Base-by-base conservation (phyloP, 805 yeast genomes). In the Cyberlindnera suaveolens region DNA sequence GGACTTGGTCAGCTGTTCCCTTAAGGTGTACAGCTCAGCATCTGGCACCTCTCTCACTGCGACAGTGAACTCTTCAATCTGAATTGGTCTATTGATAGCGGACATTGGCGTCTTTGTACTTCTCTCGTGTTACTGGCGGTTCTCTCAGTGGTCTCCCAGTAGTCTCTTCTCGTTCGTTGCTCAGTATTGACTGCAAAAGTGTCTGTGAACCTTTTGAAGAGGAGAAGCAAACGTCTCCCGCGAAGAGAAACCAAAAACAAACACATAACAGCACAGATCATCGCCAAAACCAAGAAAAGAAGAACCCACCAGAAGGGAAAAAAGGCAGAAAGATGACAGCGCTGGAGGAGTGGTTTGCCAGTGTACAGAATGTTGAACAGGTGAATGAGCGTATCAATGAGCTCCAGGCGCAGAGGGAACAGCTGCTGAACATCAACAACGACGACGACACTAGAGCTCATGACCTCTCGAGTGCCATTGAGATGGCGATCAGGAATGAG, bases 11-110 rank as follows among this genome's bases (percentile, higher is more conserved):
- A 75, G 52, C 44, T 65, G 67, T 14, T 44, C 37, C 34, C 61
- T 57, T 16, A 71, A 55, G 1, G 53, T 45, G 8, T 50, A 39
- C 34, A 76, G 51, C 40, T 74, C 72, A 3, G 65, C 73, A 34
- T 72, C 76, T 0, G 78, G 61, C 20, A 80, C 68, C 2, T 77
- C 80, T 16, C 67, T 70, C n/a, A 79, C 70, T 31, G 82, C 80
- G 1, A 61, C 61, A 14, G 52, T 62, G 55, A 80, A 79, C 46
- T 80, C 80, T 29, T 63, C 68, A 31, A 67, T 66, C 30, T 65
- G 64, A 19, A 67, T 58, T 3, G 72, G 71, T 55, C 67, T 62
- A 37, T 57, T 60, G 29, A 59, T 53, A 7, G 64, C 48, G 17
- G 61, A 49, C 65, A 57, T 60, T 37, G 4, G 18, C 15, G 11